These are phyloP conservation scores for Eucalyptus sp. DNA, from an alignment of 345 rosid species.

Conservation along the genomic window DNA sequence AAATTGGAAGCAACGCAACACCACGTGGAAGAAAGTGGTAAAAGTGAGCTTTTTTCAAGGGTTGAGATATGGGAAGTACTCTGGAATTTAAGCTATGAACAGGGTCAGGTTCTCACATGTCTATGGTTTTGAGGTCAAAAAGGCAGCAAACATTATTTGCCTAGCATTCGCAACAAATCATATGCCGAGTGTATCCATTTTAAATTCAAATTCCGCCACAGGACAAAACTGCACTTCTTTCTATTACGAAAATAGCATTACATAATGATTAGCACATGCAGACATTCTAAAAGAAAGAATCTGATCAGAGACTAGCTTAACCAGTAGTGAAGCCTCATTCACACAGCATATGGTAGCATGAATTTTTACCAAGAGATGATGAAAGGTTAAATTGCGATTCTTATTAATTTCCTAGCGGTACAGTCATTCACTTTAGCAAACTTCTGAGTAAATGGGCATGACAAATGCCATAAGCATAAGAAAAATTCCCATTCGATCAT, in stretches of 20 bases:
- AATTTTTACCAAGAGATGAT: not conserved
- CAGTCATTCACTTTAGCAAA: not conserved
- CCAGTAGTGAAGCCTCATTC: not conserved
- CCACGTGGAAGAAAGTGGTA: constrained; percentile 20
- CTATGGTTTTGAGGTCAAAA: not conserved
- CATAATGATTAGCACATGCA: not conserved
- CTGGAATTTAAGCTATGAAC: constrained; percentile 39
- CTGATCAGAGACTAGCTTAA: not conserved
- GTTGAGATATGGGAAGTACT: constrained; percentile 31
- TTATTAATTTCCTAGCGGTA: not conserved
- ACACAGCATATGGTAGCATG: not conserved
- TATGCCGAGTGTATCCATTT: not conserved
- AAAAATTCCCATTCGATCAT: not conserved
- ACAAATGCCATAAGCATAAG: not conserved
- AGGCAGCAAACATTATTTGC: not conserved
- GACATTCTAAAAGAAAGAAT: not conserved
- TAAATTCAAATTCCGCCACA: not conserved
- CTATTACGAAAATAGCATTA: not conserved
- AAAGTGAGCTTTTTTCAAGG: constrained; percentile 27
- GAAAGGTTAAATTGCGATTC: not conserved
- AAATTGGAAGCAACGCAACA: constrained; percentile 27
- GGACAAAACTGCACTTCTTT: not conserved
- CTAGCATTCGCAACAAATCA: not conserved
- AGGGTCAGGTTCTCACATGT: constrained; percentile 32
- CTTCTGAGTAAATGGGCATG: not conserved